These are phyloP conservation scores for Pyrus hybrid DNA, from an alignment of 331 rosid genomes.

Conservation along the genomic window DNA sequence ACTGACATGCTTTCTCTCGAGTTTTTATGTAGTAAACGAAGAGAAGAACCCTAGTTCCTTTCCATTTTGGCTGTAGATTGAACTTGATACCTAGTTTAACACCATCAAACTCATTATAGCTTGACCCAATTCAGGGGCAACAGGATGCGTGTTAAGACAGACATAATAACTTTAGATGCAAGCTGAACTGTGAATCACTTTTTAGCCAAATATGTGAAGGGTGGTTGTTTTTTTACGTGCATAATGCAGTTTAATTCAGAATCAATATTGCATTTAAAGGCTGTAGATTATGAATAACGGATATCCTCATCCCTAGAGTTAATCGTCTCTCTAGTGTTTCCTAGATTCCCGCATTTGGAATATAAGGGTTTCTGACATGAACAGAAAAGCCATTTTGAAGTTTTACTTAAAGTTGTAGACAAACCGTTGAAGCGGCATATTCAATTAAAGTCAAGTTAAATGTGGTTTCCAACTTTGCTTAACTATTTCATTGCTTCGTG, in stretches of 20 bases:
- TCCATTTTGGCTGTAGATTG: not conserved
- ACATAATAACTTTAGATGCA: not conserved
- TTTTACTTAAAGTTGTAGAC: not conserved
- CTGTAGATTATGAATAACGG: not conserved
- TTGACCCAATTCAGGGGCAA: not conserved
- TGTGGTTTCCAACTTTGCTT: not conserved
- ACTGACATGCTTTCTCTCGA: not conserved
- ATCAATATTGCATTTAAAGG: not conserved
- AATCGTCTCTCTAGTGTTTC: not conserved
- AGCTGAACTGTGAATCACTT: not conserved
- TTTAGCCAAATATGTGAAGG: not conserved
- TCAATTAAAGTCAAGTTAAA: not conserved
- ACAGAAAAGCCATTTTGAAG: not conserved
- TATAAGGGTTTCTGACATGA: not conserved
- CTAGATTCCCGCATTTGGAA: not conserved
- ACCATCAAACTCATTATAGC: not conserved
- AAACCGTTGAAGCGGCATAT: not conserved
- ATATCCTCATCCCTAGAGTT: not conserved
- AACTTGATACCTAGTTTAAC: not conserved
- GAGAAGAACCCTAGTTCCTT: not conserved
- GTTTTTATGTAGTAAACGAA: not conserved
- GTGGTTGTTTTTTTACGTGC: not conserved
- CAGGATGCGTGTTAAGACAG: not conserved
- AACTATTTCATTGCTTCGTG: not conserved
- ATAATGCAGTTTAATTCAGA: not conserved